Conservation (phyloP, 805 yeast genomes). For the Priceomyces fermenticarens region DNA sequence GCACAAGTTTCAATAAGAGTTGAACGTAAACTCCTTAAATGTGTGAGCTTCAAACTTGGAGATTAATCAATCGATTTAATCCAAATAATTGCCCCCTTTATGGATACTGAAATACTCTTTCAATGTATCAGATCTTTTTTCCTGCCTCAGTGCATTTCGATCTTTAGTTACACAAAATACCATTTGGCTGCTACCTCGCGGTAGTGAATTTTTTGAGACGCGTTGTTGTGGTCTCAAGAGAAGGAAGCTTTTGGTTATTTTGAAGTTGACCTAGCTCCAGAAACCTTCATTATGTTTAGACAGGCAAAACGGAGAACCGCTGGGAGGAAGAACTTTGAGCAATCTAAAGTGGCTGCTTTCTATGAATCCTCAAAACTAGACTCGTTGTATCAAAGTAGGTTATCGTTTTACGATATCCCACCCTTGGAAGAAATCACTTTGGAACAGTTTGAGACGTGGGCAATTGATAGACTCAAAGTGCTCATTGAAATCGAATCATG, state of each 20-base stretch:
- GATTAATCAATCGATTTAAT: too few species aligned
- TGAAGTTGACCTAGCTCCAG: background rate
- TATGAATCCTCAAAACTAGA: conserved; percentile 27
- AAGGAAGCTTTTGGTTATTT: too few species aligned
- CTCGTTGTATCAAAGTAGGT: conserved; percentile 51
- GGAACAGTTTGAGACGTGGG: conserved; percentile 94
- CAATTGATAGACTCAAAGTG: conserved; percentile 82
- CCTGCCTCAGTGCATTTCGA: too few species aligned
- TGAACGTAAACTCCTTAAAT: too few species aligned
- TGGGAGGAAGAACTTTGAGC: conserved; percentile 66
- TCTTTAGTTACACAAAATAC: background rate
- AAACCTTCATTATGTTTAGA: conserved; percentile 52
- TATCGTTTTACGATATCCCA: conserved; percentile 73
- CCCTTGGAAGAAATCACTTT: conserved; percentile 85
- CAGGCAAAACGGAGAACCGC: conserved; percentile 72
- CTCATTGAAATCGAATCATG: conserved; percentile 82
- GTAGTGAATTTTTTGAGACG: too few species aligned
- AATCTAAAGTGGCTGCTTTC: conserved; percentile 18
- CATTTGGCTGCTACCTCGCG: background rate
- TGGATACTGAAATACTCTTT: background rate
- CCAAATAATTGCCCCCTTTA: too few species aligned
- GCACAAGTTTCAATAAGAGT: too few species aligned
- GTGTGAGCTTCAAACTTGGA: too few species aligned
- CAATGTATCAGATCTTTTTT: too few species aligned
- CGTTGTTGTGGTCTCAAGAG: too few species aligned